A percentile compares a stretch with the other conserved stretches of the same genome.
Evolutionary conservation across 148 eudicot genomes (phyloP).

Genomic region (Gaultheria prostrata): DNA sequence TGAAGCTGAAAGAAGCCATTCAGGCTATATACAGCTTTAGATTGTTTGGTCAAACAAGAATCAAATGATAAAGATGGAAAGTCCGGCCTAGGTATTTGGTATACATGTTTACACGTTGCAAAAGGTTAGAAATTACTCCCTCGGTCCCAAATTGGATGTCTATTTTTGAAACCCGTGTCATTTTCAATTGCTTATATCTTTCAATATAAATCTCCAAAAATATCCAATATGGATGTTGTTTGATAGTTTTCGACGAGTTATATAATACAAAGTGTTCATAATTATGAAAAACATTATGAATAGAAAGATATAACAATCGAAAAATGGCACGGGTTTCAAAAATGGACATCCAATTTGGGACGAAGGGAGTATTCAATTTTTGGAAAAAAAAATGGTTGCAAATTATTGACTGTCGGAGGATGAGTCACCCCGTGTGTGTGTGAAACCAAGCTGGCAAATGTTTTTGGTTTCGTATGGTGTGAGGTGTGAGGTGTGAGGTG

Average conservation of each 20-base stretch:
- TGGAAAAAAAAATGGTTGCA: not conserved
- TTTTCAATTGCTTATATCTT: no score
- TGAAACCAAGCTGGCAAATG: not conserved
- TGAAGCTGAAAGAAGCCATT: no score
- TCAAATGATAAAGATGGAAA: slow-evolving; percentile 4
- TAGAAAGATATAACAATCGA: no score
- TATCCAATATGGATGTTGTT: no score
- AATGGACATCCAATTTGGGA: no score
- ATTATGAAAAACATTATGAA: no score
- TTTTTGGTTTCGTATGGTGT: not conserved
- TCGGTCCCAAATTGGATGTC: no score
- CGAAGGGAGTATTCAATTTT: not conserved
- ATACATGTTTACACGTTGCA: not conserved
- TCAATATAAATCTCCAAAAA: no score
- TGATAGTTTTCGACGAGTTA: no score
- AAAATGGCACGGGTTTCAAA: no score
- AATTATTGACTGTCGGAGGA: not conserved
- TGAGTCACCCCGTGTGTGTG: not conserved
- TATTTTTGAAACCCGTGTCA: no score
- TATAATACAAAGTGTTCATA: no score
- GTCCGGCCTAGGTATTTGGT: slow-evolving; percentile 10
- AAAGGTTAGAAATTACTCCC: not conserved
- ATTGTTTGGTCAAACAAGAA: not conserved
- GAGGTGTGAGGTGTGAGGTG: not conserved
- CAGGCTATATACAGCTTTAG: not conserved